These are phyloP conservation scores for Wallacemonas collosoma DNA, from an alignment of 208 protist species.

Conservation along the genomic window DNA sequence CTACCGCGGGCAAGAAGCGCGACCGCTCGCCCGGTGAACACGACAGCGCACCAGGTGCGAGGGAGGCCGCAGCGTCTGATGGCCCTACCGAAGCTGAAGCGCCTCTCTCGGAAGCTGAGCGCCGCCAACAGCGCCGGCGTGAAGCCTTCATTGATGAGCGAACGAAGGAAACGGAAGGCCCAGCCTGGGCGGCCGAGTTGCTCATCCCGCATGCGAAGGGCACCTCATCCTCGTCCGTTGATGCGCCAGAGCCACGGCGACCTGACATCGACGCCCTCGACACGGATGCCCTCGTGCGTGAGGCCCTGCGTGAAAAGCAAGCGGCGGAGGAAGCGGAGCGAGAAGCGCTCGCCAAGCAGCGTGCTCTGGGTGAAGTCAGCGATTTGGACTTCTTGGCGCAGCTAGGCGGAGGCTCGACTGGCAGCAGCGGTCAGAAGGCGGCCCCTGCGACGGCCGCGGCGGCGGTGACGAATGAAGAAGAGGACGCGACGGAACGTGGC, in stretches of 20 bases:
- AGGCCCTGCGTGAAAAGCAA: conserved; percentile 17
- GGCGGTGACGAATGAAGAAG: neutral
- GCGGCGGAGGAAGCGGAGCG: conserved; percentile 18
- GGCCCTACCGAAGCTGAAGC: too few species aligned
- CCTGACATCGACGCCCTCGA: neutral
- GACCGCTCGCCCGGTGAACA: conserved; percentile 1
- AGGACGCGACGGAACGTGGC: conserved; percentile 1
- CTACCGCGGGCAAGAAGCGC: conserved; percentile 11
- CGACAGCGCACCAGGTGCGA: neutral
- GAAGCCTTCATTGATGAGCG: conserved; percentile 73
- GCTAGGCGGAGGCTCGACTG: conserved; percentile 15
- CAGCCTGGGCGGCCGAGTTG: conserved; percentile 77
- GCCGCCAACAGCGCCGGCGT: conserved; percentile 28
- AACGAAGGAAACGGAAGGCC: conserved; percentile 52
- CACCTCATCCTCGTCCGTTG: neutral
- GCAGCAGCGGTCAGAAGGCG: neutral
- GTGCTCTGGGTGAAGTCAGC: conserved; percentile 64
- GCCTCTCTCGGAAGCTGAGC: neutral
- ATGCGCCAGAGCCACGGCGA: neutral
- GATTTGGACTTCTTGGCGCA: conserved; percentile 83
- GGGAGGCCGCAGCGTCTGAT: too few species aligned
- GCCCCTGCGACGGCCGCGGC: neutral
- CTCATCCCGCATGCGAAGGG: conserved; percentile 39
- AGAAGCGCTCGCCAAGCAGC: conserved; percentile 53
- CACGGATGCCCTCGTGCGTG: neutral